These are phyloP conservation scores for Capillidium heterosporum DNA, from an alignment of 371 early-diverging fungal genomes.

Conservation along the genomic window DNA sequence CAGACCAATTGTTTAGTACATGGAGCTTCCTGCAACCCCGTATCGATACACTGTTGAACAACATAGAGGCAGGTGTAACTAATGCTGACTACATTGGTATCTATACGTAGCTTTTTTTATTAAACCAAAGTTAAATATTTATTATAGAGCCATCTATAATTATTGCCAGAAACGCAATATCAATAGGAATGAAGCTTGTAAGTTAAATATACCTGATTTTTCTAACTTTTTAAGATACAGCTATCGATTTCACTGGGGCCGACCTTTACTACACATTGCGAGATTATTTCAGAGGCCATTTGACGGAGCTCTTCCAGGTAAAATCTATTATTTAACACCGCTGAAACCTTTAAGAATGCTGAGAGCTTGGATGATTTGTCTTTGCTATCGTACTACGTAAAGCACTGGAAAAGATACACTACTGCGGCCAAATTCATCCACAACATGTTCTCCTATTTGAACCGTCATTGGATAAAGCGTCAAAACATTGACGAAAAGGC, in stretches of 20 bases:
- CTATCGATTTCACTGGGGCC: conserved; percentile 1
- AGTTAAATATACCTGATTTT: background rate
- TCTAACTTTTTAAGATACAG: background rate
- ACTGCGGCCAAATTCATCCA: conserved; percentile 65
- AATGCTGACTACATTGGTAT: conserved; percentile 60
- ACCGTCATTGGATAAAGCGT: conserved; percentile 92
- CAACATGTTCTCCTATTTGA: conserved; percentile 84
- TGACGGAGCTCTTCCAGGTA: background rate
- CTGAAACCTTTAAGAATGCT: conserved; percentile 14
- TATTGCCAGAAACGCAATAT: conserved; percentile 42
- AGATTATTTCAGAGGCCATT: background rate
- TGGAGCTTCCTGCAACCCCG: conserved; percentile 62
- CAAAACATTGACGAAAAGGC: conserved; percentile 84
- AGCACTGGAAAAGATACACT: conserved; percentile 76
- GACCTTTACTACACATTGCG: background rate
- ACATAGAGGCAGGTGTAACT: conserved; percentile 52
- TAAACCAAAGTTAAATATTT: background rate
- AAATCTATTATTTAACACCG: conserved; percentile 2
- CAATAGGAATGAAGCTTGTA: conserved; percentile 7
- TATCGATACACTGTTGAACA: conserved; percentile 60
- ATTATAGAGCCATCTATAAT: conserved; percentile 59
- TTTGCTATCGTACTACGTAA: conserved; percentile 69
- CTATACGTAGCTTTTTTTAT: conserved; percentile 48
- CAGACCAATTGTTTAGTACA: conserved; percentile 32
- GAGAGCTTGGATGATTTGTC: conserved; percentile 52